Evolutionary conservation across 2,329 filamentous ascomycete species (phyloP).

Genomic region (Zopfia rhizophila): DNA sequence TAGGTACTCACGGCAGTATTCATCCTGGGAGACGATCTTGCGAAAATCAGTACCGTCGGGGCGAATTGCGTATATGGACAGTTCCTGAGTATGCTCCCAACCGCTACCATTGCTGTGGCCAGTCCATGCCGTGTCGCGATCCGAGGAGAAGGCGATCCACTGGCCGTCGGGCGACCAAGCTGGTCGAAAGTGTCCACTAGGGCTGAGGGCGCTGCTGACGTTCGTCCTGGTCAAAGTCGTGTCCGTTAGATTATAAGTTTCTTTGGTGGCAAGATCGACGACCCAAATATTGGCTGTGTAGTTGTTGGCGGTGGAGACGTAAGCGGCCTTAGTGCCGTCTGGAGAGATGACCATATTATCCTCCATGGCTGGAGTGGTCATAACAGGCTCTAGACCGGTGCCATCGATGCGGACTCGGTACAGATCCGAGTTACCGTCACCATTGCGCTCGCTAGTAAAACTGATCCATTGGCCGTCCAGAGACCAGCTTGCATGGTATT

Average conservation of each 20-base stretch:
- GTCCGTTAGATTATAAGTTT: conserved; percentile 50
- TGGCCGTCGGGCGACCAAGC: conserved; percentile 55
- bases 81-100: conserved; percentile 56
- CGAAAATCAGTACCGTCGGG: conserved; percentile 52
- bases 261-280: conserved; percentile 49
- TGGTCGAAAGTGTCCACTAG: conserved; percentile 53
- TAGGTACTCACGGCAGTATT: conserved; percentile 51
- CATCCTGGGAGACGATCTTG: conserved; percentile 43
- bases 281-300: conserved; percentile 56
- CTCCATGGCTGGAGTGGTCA: conserved; percentile 50
- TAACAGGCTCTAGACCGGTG: conserved; percentile 45
- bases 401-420: conserved; percentile 53
- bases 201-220: conserved; percentile 29
- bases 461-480: conserved; percentile 53
- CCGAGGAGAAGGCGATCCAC: conserved; percentile 56
- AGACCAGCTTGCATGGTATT: conserved; percentile 55
- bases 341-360: conserved; percentile 53
- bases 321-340: conserved; percentile 51
- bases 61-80: conserved; percentile 54
- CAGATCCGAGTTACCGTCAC: conserved; percentile 55
- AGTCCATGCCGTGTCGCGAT: conserved; percentile 56
- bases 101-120: conserved; percentile 54
- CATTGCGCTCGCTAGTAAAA: conserved; percentile 54
- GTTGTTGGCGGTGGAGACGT: conserved; percentile 52
- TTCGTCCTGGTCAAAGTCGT: conserved; percentile 34